phyloP scores from a whole-genome alignment of 129 eudicot species.

The Chrysanthemum lavandulifolium region DNA sequence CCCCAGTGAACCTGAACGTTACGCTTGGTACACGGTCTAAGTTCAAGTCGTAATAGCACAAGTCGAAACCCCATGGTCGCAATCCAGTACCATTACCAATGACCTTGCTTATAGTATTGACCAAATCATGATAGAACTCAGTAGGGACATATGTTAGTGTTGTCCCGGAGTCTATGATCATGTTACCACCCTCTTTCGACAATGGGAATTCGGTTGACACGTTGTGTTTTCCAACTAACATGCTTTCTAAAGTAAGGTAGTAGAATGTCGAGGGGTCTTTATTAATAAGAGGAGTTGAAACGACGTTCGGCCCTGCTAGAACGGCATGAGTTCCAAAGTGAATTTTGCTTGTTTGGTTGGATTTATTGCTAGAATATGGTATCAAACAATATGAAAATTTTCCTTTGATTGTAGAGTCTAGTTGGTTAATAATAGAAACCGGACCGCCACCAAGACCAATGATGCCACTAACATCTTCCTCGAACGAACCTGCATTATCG shows the following conservation, averaged over 20 bases:
- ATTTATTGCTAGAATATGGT: not conserved
- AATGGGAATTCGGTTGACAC: not conserved
- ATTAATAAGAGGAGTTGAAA: conserved; percentile 49
- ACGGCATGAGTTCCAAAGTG: conserved; percentile 47
- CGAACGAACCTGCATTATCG: conserved; percentile 35
- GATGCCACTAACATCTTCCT: conserved; percentile 38
- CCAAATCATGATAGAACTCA: conserved; percentile 4
- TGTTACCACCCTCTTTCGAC: conserved; percentile 26
- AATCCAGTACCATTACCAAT: not conserved
- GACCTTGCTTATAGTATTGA: not conserved
- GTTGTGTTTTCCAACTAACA: conserved; percentile 36
- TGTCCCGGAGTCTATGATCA: conserved; percentile 59
- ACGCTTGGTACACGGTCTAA: conserved; percentile 25
- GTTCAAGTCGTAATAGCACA: conserved; percentile 31
- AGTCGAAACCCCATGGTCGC: conserved; percentile 26
- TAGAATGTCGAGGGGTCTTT: conserved; percentile 37
- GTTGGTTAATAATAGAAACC: conserved; percentile 47
- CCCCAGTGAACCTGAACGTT: conserved; percentile 41
- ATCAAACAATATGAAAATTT: conserved; percentile 70
- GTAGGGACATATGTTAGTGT: conserved; percentile 35
- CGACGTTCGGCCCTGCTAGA: conserved; percentile 40
- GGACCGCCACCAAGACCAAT: conserved; percentile 68
- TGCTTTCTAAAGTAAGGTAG: conserved; percentile 39
- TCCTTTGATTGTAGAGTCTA: conserved; percentile 24
- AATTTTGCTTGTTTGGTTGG: conserved; percentile 42